Percentiles rank a stretch among this genome's conserved stretches.
phyloP scores from a whole-genome alignment of 169 alveolate genomes.

The Plasmodium billcollinsi region DNA sequence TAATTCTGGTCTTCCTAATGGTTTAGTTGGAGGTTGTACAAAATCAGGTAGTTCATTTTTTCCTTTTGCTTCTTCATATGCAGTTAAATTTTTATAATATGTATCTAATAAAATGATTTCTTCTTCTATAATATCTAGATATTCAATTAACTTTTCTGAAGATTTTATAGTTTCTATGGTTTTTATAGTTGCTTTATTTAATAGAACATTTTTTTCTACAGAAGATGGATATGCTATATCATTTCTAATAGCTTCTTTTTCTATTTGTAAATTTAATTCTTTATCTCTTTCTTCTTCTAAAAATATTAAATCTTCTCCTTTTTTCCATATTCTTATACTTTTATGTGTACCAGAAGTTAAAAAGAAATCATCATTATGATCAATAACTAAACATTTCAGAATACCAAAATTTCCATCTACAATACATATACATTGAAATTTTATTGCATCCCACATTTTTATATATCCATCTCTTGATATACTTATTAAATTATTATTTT shows the following conservation, averaged over 20 bases:
- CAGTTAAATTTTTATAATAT: conserved; percentile 71
- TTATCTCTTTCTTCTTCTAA: conserved; percentile 89
- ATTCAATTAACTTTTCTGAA: conserved; percentile 85
- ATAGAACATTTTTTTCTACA: conserved; percentile 80
- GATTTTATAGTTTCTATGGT: conserved; percentile 88
- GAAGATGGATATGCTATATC: conserved; percentile 84
- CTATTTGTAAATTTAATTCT: conserved; percentile 88
- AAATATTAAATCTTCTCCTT: conserved; percentile 85
- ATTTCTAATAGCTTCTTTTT: conserved; percentile 85
- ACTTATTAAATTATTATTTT: conserved; percentile 77
- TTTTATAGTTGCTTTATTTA: conserved; percentile 86
- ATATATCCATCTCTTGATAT: conserved; percentile 83
- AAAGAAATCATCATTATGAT: conserved; percentile 79
- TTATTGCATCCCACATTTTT: conserved; percentile 88
- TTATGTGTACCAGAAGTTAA: conserved; percentile 80
- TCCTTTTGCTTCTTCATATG: conserved; percentile 68
- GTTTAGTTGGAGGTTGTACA: conserved; percentile 79
- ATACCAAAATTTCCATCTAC: conserved; percentile 79
- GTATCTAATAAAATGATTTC: conserved; percentile 75
- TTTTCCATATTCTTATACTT: conserved; percentile 86
- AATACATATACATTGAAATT: conserved; percentile 80
- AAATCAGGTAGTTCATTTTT: conserved; percentile 66
- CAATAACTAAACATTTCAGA: conserved; percentile 75
- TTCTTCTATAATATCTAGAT: conserved; percentile 78
- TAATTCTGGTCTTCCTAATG: conserved; percentile 76